phyloP scores from a whole-genome alignment of 2,329 filamentous ascomycete species.

The Diplocarpon mali region DNA sequence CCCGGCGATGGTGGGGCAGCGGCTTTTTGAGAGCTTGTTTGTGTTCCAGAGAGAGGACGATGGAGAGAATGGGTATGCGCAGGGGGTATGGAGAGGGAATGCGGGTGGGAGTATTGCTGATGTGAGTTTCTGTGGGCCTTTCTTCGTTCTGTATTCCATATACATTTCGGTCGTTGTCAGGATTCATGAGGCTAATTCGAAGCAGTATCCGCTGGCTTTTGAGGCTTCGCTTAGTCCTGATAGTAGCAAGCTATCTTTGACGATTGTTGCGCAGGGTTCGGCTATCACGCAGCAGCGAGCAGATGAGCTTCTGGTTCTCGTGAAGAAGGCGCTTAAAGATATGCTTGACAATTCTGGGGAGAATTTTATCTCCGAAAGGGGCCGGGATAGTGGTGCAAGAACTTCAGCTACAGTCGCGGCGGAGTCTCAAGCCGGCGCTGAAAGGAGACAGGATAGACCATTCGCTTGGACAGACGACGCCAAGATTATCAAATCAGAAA shows the following conservation, averaged over 20 bases:
- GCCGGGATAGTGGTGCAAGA: background rate
- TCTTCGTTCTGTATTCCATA: background rate
- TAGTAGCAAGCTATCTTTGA: constrained; percentile 39
- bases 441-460: background rate
- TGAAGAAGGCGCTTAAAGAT: constrained; percentile 26
- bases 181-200: constrained; percentile 10
- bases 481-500: constrained; percentile 42
- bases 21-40: constrained; percentile 71
- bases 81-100: constrained; percentile 42
- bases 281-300: constrained; percentile 29
- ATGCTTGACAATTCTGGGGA: constrained; percentile 13
- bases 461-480: constrained; percentile 46
- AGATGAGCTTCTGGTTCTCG: constrained; percentile 31
- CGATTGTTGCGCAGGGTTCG: constrained; percentile 46
- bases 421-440: no score
- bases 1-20: constrained; percentile 35
- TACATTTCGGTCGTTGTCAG: no score
- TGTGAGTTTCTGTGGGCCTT: constrained; percentile 21
- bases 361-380: constrained; percentile 5
- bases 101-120: constrained; percentile 34
- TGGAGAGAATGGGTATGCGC: constrained; percentile 18
- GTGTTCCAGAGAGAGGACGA: constrained; percentile 56
- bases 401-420: no score
- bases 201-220: constrained; percentile 52
- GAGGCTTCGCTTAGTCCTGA: constrained; percentile 50